Base-by-base conservation (phyloP, 2,329 filamentous ascomycete genomes). In the Ceratocystis huliohia region DNA sequence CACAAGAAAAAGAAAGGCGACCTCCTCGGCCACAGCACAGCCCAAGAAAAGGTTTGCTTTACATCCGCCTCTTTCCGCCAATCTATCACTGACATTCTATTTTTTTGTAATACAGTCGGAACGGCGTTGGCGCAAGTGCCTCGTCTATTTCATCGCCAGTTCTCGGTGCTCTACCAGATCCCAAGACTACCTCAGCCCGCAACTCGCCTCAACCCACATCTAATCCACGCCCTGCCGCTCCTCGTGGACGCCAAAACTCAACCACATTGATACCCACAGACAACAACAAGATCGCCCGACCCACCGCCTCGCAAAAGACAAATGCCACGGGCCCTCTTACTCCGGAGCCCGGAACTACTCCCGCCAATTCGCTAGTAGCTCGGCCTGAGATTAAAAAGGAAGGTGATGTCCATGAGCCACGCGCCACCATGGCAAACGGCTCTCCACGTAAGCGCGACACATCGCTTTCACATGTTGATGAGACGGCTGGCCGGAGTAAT, bases 131-230 rank as follows among this genome's bases (percentile, higher is more conserved):
- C 30, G 81, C 80, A 67, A 89, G 89, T 0, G 85, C 88, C 20
- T 86, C 86, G 2, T 79, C 87, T 69, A 83, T 85, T n/a, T 87
- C 90, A 1, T 93, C 91, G 1, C 89, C 90, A 20, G 81, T 91
- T 61, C 79, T 89, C 61, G 82, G 84, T 62, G 82, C 81, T n/a
- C 83, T 90, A 67, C 81, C 84, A 30, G 88, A 91, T 70, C 37
- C 76, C 1, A 81, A 81, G 69, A 80, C 76, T 70, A 75, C 74
- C 65, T 78, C 74, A 2, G 37, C 48, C 33, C 33, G 65, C 65
- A 25, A 65, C 63, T 68, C 67, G 37, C 64, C 67, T 13, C 50
- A 64, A 28, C 59, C 64, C 25, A 76, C 76, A 67, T 64, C 66
- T n/a, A 75, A 77, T 37, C 78, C 84, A 67, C 83, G 87, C 56